Base-by-base conservation (phyloP, 177 flowering plant species). In the Viscum album region DNA sequence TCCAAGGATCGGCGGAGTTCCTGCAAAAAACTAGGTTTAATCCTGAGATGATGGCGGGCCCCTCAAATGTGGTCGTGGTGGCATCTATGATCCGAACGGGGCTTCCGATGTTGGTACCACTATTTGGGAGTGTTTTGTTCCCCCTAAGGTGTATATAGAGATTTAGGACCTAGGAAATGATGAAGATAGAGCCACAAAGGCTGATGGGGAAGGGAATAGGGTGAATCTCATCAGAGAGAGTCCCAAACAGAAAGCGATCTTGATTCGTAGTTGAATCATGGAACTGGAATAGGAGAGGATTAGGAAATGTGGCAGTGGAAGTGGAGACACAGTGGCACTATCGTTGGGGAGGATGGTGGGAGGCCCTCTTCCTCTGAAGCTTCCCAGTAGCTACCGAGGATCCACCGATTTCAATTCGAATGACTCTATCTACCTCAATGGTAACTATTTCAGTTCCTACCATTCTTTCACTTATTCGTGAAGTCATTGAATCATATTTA, bases 91-190 rank as follows among this genome's bases (percentile, higher is more conserved):
- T 85, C 28, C 79, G 77, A 69, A 81, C 88, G 23, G 82, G 80
- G 66, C 52, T 94, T 80, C 99, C 99, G 8, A 65, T 94, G 31
- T 97, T 97, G 0, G 97, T 97, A 1, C 97, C 98, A 12, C 78
- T 77, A 5, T 74, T 89, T 75, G 92, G 81, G 37, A 79, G 76
- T 64, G 77, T 82, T 8, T 72, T 89, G 15, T 94, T 94, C 69
- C 97, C 98, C 0, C 96, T 86, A 97, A 87, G 67, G 95, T 97
- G 2, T 94, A 87, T 78, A 89, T 91, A 56, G 98, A 94, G 74
- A 81, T 91, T 67, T 89, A 82, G 3, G 72, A 88, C n/a, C n/a
- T n/a, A n/a, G n/a, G n/a, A 41, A 86, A 54, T n/a, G n/a, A n/a
- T n/a, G n/a, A n/a, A 68, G 33, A 7, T 75, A 71, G 34, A n/a